Percentiles rank a stretch among this genome's conserved stretches.
These are phyloP conservation scores for Alternaria postmessia DNA, from an alignment of 2,329 filamentous ascomycete genomes.

Conservation along the genomic window DNA sequence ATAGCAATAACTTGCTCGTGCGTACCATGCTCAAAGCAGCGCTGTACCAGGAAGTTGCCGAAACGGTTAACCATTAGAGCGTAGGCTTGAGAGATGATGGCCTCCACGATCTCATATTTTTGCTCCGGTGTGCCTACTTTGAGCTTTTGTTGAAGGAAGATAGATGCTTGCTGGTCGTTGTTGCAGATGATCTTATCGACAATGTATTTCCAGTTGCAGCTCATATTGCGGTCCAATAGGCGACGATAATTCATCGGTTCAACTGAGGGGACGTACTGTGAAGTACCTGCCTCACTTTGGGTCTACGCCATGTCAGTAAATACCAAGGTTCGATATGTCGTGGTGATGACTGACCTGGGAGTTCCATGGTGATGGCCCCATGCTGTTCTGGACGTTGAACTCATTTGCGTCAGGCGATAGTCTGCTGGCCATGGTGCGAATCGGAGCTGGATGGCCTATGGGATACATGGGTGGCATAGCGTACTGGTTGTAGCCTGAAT, in stretches of 20 bases:
- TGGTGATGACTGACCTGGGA: slow-evolving; percentile 35
- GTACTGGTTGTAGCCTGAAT: slow-evolving; percentile 46
- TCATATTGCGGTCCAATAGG: slow-evolving; percentile 92
- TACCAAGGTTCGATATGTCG: neutral
- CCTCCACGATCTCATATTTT: slow-evolving; percentile 96
- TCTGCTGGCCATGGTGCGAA: slow-evolving; percentile 50
- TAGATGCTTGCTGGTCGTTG: slow-evolving; percentile 98
- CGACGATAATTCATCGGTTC: slow-evolving; percentile 97
- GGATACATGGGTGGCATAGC: slow-evolving; percentile 37
- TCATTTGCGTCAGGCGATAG: slow-evolving; percentile 58
- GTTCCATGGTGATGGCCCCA: slow-evolving; percentile 53
- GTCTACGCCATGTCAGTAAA: slow-evolving; percentile 28
- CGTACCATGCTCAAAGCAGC: slow-evolving; percentile 98
- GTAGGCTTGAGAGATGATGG: slow-evolving; percentile 94
- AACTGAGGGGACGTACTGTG: slow-evolving; percentile 81
- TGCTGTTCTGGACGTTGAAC: slow-evolving; percentile 48
- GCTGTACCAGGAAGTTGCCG: slow-evolving; percentile 97
- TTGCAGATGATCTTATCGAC: slow-evolving; percentile 99
- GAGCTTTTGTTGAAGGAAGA: slow-evolving; percentile 98
- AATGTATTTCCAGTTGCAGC: slow-evolving; percentile 99
- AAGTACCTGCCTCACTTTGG: slow-evolving; percentile 32
- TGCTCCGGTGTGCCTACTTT: slow-evolving; percentile 95
- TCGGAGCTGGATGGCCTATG: slow-evolving; percentile 43
- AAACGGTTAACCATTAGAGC: slow-evolving; percentile 98
- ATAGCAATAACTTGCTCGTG: slow-evolving; percentile 93